Base-by-base conservation (phyloP, 1,284 basidiomycete genomes). In the Meira nashicola region DNA sequence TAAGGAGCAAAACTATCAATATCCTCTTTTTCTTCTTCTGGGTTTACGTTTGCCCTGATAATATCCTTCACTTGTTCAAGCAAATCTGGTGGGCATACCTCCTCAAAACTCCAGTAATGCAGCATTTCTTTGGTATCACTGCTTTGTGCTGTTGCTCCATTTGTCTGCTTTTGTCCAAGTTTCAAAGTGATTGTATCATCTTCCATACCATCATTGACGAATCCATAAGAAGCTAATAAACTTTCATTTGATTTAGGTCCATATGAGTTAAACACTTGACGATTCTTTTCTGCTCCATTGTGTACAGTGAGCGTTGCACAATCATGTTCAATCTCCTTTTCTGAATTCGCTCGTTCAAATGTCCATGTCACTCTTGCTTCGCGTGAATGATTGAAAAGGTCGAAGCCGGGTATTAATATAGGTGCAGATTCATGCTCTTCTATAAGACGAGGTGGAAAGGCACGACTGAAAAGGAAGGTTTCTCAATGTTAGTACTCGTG, bases 171-270 rank as follows among this genome's bases (percentile, higher is more conserved):
- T 33, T 33, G 28, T 33, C 28, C 28, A 17, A 59, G 56, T 17
- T 52, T 52, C 11, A 58, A 28, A 9, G 23, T 57, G 28, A 58
- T 19, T 4, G 33, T 39, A 39, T 58, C 56, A 38, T 58, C 56
- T 5, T 38, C 19, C 25, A 48, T 19, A 1, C 23, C 54, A 6
- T 37, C 19, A 55, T 41, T 40, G 12, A 58, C 64, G 41, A 76
- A 77, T 1, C 71, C 75, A 33, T 77, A 77, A 9, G 63, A 62
- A 11, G 60, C 54, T 1, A 74, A 55, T 6, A 77, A 61, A 39
- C 76, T 74, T 33, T 77, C 74, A 57, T 74, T 76, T 38, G 64
- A 67, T 51, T 77, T 77, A 10, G 73, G 70, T 2, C 75, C 75
- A 54, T 77, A 77, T 28, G 74, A 76, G 58, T 77, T 77, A 41